Evolutionary conservation across 208 protist species (phyloP).

Genomic region (Porcisia hertigi): DNA sequence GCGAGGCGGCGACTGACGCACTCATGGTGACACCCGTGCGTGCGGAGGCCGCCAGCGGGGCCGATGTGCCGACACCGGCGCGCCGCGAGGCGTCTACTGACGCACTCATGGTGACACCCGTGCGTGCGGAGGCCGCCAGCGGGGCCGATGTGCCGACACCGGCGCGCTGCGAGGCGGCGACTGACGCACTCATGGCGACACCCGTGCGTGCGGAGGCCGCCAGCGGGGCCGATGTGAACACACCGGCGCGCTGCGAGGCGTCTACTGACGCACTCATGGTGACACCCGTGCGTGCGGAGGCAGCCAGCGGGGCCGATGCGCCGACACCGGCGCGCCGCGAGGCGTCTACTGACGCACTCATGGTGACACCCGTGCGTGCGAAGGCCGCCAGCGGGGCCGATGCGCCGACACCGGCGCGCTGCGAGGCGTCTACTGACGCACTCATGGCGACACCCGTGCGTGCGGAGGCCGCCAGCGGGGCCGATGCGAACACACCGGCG

Average conservation of each 20-base stretch:
- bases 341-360: neutral
- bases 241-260: neutral
- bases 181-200: too few relatives aligned
- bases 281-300: neutral
- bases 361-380: neutral
- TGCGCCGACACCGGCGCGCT: neutral
- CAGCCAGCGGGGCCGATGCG: neutral
- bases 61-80: neutral
- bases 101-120: too few relatives aligned
- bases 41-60: neutral
- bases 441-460: neutral
- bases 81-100: neutral
- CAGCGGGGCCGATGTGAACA: neutral
- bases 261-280: neutral
- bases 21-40: neutral
- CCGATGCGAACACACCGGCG: neutral
- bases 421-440: neutral
- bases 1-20: neutral
- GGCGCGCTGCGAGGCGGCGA: slow-evolving; percentile 1
- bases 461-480: neutral
- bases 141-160: neutral
- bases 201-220: neutral
- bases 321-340: neutral
- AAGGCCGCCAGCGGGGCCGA: neutral
- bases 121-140: too few relatives aligned